Evolutionary conservation across 2,329 filamentous ascomycete genomes (phyloP), one percentile per base, ranked within the genome.

Genomic region (Penicillium sumatraense): DNA sequence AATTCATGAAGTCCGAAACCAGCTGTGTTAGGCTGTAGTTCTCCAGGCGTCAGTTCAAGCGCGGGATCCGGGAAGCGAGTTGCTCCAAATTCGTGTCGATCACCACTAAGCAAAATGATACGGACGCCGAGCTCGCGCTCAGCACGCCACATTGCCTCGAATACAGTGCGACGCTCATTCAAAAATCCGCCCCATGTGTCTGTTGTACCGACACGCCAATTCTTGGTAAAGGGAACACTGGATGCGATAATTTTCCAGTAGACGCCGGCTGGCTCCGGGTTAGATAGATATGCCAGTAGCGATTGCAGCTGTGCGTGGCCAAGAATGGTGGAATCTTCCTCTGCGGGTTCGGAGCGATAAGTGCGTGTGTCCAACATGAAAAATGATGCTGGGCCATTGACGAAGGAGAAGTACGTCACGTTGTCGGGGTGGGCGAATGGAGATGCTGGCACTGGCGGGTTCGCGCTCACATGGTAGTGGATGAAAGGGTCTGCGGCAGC

Each of bases 101-200:
- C 95, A 1, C 95, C 95, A 14, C 89, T 95, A 10, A 99, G 80
- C 11, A 98, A 80, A 3, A 96, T 82, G 7, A 98, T 87, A 21
- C 93, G 90, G 5, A 89, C 79, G 6, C 90, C 89, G 5, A 85
- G 84, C 1, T 76, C 74, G 11, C 84, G 78, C n/a, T 90, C 88
- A 0, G 89, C 87, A 58, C 90, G 88, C 92, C 95, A 98, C 85
- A 97, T 96, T 2, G 91, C 90, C 71, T 96, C 89, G 13, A 99
- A 86, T 23, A 98, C 84, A 52, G 80, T 81, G 51, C 83, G 84
- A 14, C 95, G 87, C 78, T 99, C 95, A 46, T 82, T 78, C 2
- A 97, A 81, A 73, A 96, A 97, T 0, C 93, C 93, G 44, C 91
- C 91, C 95, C 95, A 99, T 0, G 95, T 98, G 70, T 99, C 95